These are phyloP conservation scores for Cyclospora cayetanensis DNA, from an alignment of 169 alveolate species.

Conservation along the genomic window DNA sequence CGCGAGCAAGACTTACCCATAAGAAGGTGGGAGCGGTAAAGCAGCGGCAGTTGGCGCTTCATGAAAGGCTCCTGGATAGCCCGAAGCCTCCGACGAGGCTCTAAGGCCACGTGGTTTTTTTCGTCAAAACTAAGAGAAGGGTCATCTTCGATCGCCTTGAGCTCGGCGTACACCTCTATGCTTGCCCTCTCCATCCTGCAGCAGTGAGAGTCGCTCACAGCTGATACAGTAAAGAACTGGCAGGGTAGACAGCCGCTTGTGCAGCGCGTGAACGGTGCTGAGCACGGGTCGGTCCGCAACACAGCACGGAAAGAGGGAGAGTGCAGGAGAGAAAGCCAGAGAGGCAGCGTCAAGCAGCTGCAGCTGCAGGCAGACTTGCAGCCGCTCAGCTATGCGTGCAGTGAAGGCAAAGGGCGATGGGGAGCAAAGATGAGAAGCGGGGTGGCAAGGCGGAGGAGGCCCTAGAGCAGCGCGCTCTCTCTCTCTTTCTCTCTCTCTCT, in stretches of 20 bases:
- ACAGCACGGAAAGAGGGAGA: not conserved
- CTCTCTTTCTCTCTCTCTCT: no score
- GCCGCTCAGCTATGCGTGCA: no score
- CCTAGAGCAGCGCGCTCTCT: no score
- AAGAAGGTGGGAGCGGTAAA: not conserved
- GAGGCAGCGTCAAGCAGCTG: not conserved
- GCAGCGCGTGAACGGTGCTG: no score
- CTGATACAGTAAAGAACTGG: not conserved
- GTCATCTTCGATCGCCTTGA: not conserved
- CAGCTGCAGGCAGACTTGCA: not conserved
- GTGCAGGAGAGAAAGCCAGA: not conserved
- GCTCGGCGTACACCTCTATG: not conserved
- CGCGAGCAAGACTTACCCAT: not conserved
- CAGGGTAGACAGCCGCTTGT: not conserved
- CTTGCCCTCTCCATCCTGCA: conserved; percentile 9
- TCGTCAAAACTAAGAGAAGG: not conserved
- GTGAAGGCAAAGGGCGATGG: no score
- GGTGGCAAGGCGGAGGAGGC: no score
- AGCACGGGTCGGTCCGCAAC: not conserved
- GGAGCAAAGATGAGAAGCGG: no score
- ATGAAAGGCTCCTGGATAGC: not conserved
- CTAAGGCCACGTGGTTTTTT: not conserved
- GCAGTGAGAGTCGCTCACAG: not conserved
- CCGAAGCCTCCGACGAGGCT: not conserved
- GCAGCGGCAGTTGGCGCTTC: not conserved